phyloP scores from a whole-genome alignment of 2,329 filamentous ascomycete genomes.

The Aspergillus aculeatus region DNA sequence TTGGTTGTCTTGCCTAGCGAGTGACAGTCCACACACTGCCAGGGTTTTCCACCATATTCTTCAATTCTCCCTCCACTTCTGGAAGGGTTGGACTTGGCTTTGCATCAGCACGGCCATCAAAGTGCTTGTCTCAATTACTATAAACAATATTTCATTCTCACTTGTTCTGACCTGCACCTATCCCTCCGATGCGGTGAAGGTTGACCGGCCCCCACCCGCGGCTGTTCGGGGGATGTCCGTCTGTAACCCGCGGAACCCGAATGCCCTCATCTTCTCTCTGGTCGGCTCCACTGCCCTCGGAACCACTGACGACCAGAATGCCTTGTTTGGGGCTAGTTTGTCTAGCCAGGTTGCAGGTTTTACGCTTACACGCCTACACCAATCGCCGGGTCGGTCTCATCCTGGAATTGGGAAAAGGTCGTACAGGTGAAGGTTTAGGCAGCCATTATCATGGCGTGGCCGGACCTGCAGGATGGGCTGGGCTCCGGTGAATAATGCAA shows the following conservation, averaged over 20 bases:
- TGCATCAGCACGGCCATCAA: background rate
- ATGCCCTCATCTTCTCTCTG: background rate
- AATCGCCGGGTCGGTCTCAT: background rate
- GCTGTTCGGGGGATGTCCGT: background rate
- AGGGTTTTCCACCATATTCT: background rate
- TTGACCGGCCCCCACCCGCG: background rate
- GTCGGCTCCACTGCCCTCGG: too few species aligned
- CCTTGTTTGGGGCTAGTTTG: too few species aligned
- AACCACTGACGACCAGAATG: too few species aligned
- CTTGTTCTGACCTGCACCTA: too few species aligned
- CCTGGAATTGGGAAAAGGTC: background rate
- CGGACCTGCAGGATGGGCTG: too few species aligned
- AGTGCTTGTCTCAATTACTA: background rate
- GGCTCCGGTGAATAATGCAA: background rate
- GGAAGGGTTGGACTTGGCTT: background rate
- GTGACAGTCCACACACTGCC: background rate
- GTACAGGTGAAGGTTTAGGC: background rate
- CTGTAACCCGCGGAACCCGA: background rate
- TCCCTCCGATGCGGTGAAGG: too few species aligned
- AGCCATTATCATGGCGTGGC: background rate
- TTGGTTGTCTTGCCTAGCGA: background rate
- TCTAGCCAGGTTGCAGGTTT: background rate
- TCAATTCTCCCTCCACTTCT: background rate
- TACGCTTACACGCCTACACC: background rate
- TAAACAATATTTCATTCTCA: too few species aligned